phyloP scores from a whole-genome alignment of 345 rosid species.

The Eucalyptus cloeziana region DNA sequence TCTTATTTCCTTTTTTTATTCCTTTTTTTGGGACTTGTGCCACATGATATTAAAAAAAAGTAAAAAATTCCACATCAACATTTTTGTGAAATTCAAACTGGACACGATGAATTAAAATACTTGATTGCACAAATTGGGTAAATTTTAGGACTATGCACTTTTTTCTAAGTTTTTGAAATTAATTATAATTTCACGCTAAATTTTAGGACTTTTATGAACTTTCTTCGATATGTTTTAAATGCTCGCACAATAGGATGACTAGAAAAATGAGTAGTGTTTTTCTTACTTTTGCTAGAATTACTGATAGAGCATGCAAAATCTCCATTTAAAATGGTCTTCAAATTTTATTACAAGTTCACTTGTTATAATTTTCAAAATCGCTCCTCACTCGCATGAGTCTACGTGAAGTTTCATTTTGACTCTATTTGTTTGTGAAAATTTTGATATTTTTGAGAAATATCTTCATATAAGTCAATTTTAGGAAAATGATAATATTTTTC shows the following conservation, averaged over 20 bases:
- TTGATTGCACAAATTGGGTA: background rate
- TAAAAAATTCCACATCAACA: background rate
- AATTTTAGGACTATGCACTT: background rate
- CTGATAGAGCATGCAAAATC: background rate
- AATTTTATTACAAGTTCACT: background rate
- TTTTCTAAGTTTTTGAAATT: too few species aligned
- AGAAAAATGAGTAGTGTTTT: background rate
- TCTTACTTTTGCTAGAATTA: too few species aligned
- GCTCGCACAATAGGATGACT: background rate
- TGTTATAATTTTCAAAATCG: background rate
- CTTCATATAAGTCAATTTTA: background rate
- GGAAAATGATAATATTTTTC: fast-evolving
- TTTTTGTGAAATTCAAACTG: background rate
- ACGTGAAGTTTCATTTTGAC: background rate
- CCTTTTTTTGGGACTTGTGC: background rate
- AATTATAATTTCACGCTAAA: fast-evolving
- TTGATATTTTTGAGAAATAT: background rate
- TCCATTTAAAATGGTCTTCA: background rate
- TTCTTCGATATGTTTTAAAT: too few species aligned
- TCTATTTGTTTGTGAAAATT: background rate
- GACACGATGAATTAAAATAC: background rate
- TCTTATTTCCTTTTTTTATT: too few species aligned
- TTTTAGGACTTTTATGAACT: too few species aligned
- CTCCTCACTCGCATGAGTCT: background rate
- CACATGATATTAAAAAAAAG: too few species aligned